Base-by-base conservation (phyloP, 73 alveolate species). In the Paramecium bursaria region DNA sequence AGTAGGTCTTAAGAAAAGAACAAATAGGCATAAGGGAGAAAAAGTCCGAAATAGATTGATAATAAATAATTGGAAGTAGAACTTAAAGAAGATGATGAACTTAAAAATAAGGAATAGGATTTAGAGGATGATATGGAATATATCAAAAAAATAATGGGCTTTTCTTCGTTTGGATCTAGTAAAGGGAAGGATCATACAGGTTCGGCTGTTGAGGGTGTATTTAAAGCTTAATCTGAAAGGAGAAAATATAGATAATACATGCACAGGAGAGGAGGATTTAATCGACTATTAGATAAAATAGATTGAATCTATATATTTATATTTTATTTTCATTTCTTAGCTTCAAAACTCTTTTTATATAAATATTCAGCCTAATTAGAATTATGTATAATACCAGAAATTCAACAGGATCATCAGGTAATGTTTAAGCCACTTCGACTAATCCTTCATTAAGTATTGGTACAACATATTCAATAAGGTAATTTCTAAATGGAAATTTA, bases 381-480 rank as follows among this genome's bases (percentile, higher is more conserved):
- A 21, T 22, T 10, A 0, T 23, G 21, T 22, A 26, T 22, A 33
- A 53, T 31, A 53, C 89, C 73, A 79, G 54, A 79, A 79, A 79
- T 79, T 91, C 96, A 14, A 87, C 93, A 5, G 96, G 96, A 74
- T 91, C 96, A 61, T 91, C 96, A 3, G 96, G 96, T 77, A 91
- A 67, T 33, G 48, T 91, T 75, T 91, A 48, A 76, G 93, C 87
- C 6, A 91, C 96, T 85, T 91, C 91, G 48, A 91, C 88, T 42
- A 91, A 87, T 31, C 96, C 96, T 82, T 91, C 91, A 74, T 90
- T 87, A 54, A 91, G 85, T 30, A 86, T 94, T 17, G 96, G 96
- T 9, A 91, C 91, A 7, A 91, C 93, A 74, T 86, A 87, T 76
- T 91, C 96, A 29, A 91, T 91, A 14, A 91, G 55, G 57, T 91